Base-by-base conservation (phyloP, 163 green algal genomes). In the Botryococcus braunii region DNA sequence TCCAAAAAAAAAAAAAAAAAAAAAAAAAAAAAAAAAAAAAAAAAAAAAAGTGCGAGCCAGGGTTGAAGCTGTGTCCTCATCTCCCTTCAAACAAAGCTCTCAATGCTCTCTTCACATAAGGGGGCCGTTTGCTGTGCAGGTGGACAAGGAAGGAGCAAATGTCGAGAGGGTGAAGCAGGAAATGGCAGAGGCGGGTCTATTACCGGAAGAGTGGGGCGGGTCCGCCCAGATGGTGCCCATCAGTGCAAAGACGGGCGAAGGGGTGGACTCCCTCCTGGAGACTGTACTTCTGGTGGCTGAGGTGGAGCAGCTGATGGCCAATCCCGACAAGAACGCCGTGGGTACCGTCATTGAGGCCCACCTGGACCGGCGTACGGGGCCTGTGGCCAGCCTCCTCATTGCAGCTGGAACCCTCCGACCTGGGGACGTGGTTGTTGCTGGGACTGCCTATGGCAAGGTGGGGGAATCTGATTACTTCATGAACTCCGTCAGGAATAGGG, bases 131-230 rank as follows among this genome's bases (percentile, higher is more conserved):
- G n/a, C 21, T 55, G n/a, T 74, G 52, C 77, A 85, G 83, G 83
- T 95, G 1, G 93, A 98, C 83, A 97, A 97, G 85, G 85, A 89
- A 46, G 91, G 83, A 25, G 89, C 88, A 31, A 88, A 97, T 50
- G 48, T 79, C 27, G 90, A 96, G 57, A 69, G 86, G 2, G 88
- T 94, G 25, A 94, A 91, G 79, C 77, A 86, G 74, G 84, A 95
- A 68, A 77, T 98, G 60, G 80, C 89, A 7, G 84, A 94, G 71
- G 72, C 91, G 3, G 83, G 85, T 41, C 80, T 98, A 62, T 79
- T 97, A 70, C 83, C 88, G 29, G 94, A 99, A 80, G 92, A 97
- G 74, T 98, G 94, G 94, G 94, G 94, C 23, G 94, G 94, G 60
- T 86, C 86, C 64, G 89, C 82, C 0, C 79, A 89, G 40, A 92